phyloP scores from a whole-genome alignment of 1,139 yeast species.

The Yamadazyma blattariae region DNA sequence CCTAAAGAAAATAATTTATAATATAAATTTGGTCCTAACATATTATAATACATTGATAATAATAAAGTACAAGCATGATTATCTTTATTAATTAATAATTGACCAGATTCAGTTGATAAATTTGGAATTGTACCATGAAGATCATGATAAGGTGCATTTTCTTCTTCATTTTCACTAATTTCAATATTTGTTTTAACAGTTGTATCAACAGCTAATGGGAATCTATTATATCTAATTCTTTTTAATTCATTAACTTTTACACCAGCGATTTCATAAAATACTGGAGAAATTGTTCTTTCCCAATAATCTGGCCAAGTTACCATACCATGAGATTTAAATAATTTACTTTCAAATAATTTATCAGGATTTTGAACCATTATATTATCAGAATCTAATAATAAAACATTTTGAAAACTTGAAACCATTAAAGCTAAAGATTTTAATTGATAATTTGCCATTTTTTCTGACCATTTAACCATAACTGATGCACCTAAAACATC shows the following conservation, averaged over 20 bases:
- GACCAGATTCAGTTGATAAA: slow-evolving; percentile 65
- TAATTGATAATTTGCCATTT: slow-evolving; percentile 35
- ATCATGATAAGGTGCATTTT: slow-evolving; percentile 41
- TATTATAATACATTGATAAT: slow-evolving; percentile 54
- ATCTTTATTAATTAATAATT: slow-evolving; percentile 49
- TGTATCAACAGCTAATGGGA: slow-evolving; percentile 16
- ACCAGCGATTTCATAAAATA: slow-evolving; percentile 64
- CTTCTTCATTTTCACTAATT: slow-evolving; percentile 5
- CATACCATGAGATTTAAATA: slow-evolving; percentile 56
- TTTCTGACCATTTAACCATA: slow-evolving; percentile 27
- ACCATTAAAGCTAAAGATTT: slow-evolving; percentile 33
- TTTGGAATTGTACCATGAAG: slow-evolving; percentile 58
- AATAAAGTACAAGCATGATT: slow-evolving; percentile 53
- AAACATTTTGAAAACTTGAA: slow-evolving; percentile 40
- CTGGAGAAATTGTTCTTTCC: slow-evolving; percentile 71
- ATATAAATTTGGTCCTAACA: slow-evolving; percentile 55
- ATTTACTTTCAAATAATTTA: slow-evolving; percentile 47
- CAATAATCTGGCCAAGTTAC: slow-evolving; percentile 85
- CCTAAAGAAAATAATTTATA: slow-evolving; percentile 60
- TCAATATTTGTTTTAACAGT: slow-evolving; percentile 5
- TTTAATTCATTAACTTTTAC: slow-evolving; percentile 26
- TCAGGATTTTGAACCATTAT: slow-evolving; percentile 36
- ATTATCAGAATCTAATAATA: slow-evolving; percentile 44
- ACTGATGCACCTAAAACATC: slow-evolving; percentile 35
- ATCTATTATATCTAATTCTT: slow-evolving; percentile 23